phyloP scores from a whole-genome alignment of 192 early-diverging fungal genomes.

The Coemansia sp. region DNA sequence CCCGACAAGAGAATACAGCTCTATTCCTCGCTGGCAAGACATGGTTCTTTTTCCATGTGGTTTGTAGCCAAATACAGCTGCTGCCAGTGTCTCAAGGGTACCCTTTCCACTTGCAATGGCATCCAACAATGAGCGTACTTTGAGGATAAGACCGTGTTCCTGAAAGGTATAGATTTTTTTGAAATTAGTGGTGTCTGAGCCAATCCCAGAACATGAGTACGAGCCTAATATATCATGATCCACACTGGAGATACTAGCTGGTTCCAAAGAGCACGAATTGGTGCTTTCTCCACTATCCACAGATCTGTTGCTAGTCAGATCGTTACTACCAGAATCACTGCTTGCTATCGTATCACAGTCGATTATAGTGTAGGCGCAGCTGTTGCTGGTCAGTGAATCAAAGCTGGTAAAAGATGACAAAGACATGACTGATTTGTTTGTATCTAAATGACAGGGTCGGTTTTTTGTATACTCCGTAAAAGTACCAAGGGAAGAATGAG shows the following conservation, averaged over 20 bases:
- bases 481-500: no score
- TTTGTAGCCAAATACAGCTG: background rate
- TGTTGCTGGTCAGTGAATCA: background rate
- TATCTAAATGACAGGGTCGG: background rate
- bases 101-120: background rate
- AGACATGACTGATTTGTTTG: background rate
- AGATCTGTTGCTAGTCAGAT: background rate
- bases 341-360: background rate
- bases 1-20: constrained; percentile 23
- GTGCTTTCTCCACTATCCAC: background rate
- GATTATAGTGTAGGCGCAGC: background rate
- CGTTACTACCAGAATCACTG: background rate
- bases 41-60: background rate
- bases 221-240: background rate
- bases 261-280: background rate
- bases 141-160: background rate
- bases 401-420: background rate
- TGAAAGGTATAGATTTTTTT: background rate
- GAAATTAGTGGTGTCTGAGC: background rate
- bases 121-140: constrained; percentile 4
- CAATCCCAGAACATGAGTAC: background rate
- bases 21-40: background rate
- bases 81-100: background rate
- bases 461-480: background rate
- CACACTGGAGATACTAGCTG: background rate